Conservation (phyloP, 208 protist species). For the Leishmania lainsoni region DNA sequence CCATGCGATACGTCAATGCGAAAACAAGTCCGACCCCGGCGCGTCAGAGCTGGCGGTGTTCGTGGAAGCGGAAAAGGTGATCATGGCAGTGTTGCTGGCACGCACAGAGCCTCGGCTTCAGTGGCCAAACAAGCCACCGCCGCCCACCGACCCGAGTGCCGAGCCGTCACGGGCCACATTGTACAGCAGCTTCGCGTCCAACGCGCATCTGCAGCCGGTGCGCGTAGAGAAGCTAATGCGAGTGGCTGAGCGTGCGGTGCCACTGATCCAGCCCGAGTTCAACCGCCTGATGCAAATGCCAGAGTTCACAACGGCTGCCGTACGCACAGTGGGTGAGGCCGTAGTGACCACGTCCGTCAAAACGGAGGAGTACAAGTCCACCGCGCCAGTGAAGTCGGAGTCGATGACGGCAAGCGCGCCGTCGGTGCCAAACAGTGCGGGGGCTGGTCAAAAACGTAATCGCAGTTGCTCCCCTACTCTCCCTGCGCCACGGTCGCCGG, state of each 20-base stretch:
- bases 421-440: not conserved
- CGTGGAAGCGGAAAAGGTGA: slow-evolving; percentile 54
- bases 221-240: slow-evolving; percentile 71
- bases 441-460: not conserved
- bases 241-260: slow-evolving; percentile 26
- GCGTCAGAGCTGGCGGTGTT: slow-evolving; percentile 34
- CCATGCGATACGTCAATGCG: slow-evolving; percentile 33
- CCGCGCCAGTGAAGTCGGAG: not conserved
- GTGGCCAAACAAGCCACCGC: slow-evolving; percentile 45
- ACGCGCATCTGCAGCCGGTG: slow-evolving; percentile 51
- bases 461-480: slow-evolving; percentile 6
- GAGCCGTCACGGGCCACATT: slow-evolving; percentile 38
- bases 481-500: not conserved
- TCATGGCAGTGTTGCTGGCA: slow-evolving; percentile 63
- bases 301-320: slow-evolving; percentile 11
- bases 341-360: not conserved
- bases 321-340: slow-evolving; percentile 10
- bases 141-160: slow-evolving; percentile 16
- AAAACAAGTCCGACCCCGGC: not conserved
- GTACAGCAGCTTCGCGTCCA: slow-evolving; percentile 68
- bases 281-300: slow-evolving; percentile 17
- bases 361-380: not conserved
- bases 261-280: slow-evolving; percentile 43
- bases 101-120: slow-evolving; percentile 39
- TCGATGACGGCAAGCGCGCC: not conserved